Conservation (phyloP, 1,284 basidiomycete genomes). For the Vanrija humicola region DNA sequence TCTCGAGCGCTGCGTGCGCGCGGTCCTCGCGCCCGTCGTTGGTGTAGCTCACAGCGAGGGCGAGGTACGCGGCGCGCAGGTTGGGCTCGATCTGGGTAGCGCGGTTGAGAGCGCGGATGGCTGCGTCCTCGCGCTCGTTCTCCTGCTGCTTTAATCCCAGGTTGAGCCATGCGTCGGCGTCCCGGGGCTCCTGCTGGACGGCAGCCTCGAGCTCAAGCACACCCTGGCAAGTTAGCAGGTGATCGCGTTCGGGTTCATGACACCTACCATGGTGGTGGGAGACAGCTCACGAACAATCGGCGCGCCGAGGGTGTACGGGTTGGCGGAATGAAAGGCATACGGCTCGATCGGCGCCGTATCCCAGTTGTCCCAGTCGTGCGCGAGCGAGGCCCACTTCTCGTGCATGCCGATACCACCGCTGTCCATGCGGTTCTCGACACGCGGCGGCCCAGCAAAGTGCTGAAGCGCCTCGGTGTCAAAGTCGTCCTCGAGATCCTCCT, state of each 20-base stretch:
- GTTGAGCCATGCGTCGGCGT: conserved; percentile 78
- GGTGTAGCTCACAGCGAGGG: conserved; percentile 84
- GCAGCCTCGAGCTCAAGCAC: conserved; percentile 85
- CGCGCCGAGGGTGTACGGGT: conserved; percentile 70
- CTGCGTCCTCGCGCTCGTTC: conserved; percentile 90
- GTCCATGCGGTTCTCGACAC: conserved; percentile 13
- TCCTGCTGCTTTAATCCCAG: conserved; percentile 98
- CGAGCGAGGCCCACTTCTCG: conserved; percentile 60
- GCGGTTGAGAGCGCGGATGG: conserved; percentile 77
- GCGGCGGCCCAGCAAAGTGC: conserved; percentile 29
- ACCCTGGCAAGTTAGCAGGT: conserved; percentile 55
- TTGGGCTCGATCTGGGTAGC: conserved; percentile 76
- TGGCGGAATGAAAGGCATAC: conserved; percentile 76
- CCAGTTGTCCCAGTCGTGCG: conserved; percentile 69
- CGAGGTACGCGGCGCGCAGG: conserved; percentile 79
- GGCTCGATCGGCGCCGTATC: conserved; percentile 2
- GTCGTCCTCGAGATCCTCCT: conserved; percentile 38
- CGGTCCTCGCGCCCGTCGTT: conserved; percentile 77
- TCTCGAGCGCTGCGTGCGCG: conserved; percentile 72
- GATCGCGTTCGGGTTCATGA: conserved; percentile 2
- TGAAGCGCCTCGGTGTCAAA: conserved; percentile 39
- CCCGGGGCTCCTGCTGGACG: conserved; percentile 71
- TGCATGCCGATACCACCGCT: neutral
- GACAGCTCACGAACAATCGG: conserved; percentile 46
- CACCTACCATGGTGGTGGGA: conserved; percentile 34